These are phyloP conservation scores for Porogramme epimiltina DNA, from an alignment of 1,284 basidiomycete species.

Conservation along the genomic window DNA sequence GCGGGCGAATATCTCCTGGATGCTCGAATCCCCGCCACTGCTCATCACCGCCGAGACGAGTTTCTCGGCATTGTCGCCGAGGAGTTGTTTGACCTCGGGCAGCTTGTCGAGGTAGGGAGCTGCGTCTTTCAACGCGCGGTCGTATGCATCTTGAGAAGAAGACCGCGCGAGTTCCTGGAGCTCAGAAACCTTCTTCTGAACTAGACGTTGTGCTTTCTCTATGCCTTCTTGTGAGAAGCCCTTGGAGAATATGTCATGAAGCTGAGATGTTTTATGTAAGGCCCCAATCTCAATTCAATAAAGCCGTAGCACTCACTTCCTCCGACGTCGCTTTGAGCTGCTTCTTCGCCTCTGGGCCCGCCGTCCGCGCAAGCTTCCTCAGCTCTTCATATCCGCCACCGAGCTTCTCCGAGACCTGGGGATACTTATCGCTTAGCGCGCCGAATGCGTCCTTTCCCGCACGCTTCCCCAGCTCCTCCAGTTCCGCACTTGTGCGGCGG, in stretches of 20 bases:
- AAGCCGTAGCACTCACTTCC: conserved; percentile 29
- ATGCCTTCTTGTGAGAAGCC: conserved; percentile 31
- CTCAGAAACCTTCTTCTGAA: conserved; percentile 32
- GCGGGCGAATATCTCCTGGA: conserved; percentile 31
- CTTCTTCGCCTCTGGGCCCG: conserved; percentile 40
- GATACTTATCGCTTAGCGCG: conserved; percentile 33
- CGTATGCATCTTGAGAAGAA: conserved; percentile 33
- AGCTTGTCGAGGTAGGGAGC: conserved; percentile 33
- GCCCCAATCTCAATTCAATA: too few species aligned
- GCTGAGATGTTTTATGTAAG: conserved; percentile 14
- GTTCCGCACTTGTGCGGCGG: conserved; percentile 25
- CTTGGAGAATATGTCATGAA: conserved; percentile 30
- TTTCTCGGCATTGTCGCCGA: conserved; percentile 27
- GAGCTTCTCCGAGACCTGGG: conserved; percentile 35
- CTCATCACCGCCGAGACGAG: conserved; percentile 25
- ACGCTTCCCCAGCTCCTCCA: conserved; percentile 34
- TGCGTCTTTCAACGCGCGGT: conserved; percentile 31
- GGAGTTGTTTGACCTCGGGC: conserved; percentile 30
- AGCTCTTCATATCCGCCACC: conserved; percentile 36
- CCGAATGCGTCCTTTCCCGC: conserved; percentile 32
- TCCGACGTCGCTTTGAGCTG: conserved; percentile 33
- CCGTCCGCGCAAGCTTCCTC: conserved; percentile 32
- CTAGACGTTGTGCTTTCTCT: conserved; percentile 26
- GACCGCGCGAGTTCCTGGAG: conserved; percentile 30
- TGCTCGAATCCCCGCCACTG: conserved; percentile 17